These are phyloP conservation scores for Citrus sp. DNA, from an alignment of 345 rosid genomes.

Conservation along the genomic window DNA sequence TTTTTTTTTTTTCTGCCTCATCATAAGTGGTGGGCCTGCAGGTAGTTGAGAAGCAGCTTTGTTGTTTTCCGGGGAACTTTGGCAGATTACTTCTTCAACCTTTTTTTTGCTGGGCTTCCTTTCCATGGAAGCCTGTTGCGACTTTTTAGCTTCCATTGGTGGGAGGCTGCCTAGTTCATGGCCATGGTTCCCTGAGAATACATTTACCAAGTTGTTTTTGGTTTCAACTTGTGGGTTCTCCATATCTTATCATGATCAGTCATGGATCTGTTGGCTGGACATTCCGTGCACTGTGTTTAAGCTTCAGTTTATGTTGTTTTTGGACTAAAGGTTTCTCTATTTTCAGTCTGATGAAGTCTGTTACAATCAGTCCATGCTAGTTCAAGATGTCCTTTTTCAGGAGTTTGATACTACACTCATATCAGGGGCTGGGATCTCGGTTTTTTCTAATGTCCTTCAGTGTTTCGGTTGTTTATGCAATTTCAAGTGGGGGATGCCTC, in stretches of 20 bases:
- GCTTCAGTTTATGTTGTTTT: constrained; percentile 12
- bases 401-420: constrained; percentile 5
- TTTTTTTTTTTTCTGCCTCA: constrained; percentile 19
- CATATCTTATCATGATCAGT: not conserved
- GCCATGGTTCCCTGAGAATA: constrained; percentile 37
- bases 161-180: constrained; percentile 28
- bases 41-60: constrained; percentile 20
- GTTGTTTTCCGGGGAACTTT: constrained; percentile 46
- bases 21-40: constrained; percentile 9
- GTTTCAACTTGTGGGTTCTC: constrained; percentile 23
- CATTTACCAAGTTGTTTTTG: constrained; percentile 34
- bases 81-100: constrained; percentile 22
- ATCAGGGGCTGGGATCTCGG: not conserved
- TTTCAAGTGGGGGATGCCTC: constrained; percentile 22
- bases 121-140: constrained; percentile 38
- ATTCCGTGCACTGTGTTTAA: constrained; percentile 20
- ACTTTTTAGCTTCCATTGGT: constrained; percentile 20
- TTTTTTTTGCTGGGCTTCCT: constrained; percentile 47
- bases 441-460: not conserved
- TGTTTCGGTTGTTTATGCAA: constrained; percentile 24
- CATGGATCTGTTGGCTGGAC: constrained; percentile 30
- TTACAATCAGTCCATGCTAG: constrained; percentile 11
- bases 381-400: constrained; percentile 5
- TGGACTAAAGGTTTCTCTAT: constrained; percentile 20
- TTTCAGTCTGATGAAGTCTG: constrained; percentile 23